Percentiles rank a stretch among this genome's conserved stretches.
These are phyloP conservation scores for Lasiodiplodia citricola DNA, from an alignment of 2,329 filamentous ascomycete species.

Conservation along the genomic window DNA sequence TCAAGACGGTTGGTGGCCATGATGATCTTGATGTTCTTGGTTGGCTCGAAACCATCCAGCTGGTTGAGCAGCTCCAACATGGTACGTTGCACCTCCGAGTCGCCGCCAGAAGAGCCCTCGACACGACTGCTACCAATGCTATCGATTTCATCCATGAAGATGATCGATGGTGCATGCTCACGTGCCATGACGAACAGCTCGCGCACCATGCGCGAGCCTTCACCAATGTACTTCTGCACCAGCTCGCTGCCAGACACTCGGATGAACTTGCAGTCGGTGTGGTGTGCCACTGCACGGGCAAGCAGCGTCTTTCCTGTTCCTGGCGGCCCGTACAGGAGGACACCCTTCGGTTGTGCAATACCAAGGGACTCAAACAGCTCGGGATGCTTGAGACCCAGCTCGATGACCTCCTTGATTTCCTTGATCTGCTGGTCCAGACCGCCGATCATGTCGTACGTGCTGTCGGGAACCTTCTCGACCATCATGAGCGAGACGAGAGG, in stretches of 20 bases:
- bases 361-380: constrained; percentile 99
- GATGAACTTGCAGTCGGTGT: constrained; percentile 99
- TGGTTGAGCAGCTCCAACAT: constrained; percentile 99
- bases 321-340: constrained; percentile 92
- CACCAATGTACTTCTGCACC: constrained; percentile 99
- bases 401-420: constrained; percentile 99
- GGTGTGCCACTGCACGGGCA: constrained; percentile 93
- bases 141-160: constrained; percentile 99
- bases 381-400: constrained; percentile 96
- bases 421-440: constrained; percentile 99
- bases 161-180: constrained; percentile 97
- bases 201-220: constrained; percentile 96
- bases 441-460: constrained; percentile 99
- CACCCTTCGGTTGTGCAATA: constrained; percentile 97
- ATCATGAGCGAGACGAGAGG: constrained; percentile 99
- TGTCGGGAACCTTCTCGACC: constrained; percentile 99
- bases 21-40: constrained; percentile 99
- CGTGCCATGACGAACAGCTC: constrained; percentile 99
- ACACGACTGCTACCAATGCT: constrained; percentile 97
- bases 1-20: constrained; percentile 99
- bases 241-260: constrained; percentile 93
- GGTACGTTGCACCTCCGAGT: constrained; percentile 97
- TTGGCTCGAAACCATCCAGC: constrained; percentile 97
- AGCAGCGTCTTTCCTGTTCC: constrained; percentile 97
- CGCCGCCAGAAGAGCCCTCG: constrained; percentile 91